These are phyloP conservation scores for Apophysomyces trapeziformis DNA, from an alignment of 371 early-diverging fungal genomes.

Conservation along the genomic window DNA sequence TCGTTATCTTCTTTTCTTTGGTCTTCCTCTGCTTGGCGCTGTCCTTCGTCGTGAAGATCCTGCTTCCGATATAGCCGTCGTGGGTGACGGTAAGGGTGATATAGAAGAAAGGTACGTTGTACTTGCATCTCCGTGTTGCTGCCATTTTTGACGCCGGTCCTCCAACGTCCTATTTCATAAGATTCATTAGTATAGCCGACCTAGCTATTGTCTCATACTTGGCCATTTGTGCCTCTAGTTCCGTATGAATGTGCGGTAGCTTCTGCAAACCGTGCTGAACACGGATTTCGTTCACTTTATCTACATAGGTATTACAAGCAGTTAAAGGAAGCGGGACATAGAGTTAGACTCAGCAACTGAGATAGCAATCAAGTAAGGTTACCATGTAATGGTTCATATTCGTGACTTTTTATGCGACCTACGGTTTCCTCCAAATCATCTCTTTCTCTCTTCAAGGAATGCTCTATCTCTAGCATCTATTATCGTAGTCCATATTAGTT, in stretches of 20 bases:
- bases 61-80: not conserved
- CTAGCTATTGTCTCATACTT: constrained; percentile 22
- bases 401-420: constrained; percentile 26
- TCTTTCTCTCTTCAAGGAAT: constrained; percentile 35
- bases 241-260: constrained; percentile 51
- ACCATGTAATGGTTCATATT: constrained; percentile 56
- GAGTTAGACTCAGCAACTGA: no score
- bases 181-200: not conserved
- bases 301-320: constrained; percentile 19
- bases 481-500: not conserved
- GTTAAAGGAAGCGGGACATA: not conserved
- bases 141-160: constrained; percentile 51
- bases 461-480: constrained; percentile 38
- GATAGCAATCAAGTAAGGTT: not conserved
- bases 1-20: not conserved
- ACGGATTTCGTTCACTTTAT: constrained; percentile 47
- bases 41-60: not conserved
- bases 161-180: constrained; percentile 31
- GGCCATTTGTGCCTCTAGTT: constrained; percentile 50
- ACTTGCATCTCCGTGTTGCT: constrained; percentile 21
- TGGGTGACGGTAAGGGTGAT: not conserved
- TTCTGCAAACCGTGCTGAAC: constrained; percentile 32
- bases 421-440: constrained; percentile 39
- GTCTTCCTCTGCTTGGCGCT: not conserved
- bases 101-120: not conserved